Percentiles rank a stretch among this genome's conserved stretches.
These are phyloP conservation scores for Microascus cirrosus DNA, from an alignment of 2,329 filamentous ascomycete species.

Conservation along the genomic window DNA sequence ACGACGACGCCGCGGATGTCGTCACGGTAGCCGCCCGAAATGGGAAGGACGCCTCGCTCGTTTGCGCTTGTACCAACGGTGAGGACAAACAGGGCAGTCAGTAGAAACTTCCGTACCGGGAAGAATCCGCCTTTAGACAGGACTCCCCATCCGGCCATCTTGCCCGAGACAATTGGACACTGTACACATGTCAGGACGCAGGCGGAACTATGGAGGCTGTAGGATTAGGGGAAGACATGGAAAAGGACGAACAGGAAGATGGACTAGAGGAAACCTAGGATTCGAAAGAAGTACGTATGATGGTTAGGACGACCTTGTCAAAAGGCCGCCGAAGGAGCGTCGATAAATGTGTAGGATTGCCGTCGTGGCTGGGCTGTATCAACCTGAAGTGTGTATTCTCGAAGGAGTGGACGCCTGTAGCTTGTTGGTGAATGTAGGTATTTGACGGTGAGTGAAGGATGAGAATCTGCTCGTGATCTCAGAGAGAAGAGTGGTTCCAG, in stretches of 20 bases:
- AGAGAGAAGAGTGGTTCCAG: background rate
- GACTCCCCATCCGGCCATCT: background rate
- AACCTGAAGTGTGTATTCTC: background rate
- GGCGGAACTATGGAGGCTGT: background rate
- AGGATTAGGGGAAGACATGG: background rate
- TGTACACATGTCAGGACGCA: background rate
- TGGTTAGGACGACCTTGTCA: background rate
- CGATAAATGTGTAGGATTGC: background rate
- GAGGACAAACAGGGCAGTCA: background rate
- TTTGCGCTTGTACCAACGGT: background rate
- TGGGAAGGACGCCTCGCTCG: conserved; percentile 49
- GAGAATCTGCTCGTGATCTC: background rate
- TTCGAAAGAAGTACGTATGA: background rate
- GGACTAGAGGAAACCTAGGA: background rate
- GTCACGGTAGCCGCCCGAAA: conserved; percentile 53
- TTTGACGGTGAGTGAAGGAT: background rate
- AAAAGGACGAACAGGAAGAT: background rate
- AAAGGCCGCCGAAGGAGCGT: background rate
- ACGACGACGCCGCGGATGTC: conserved; percentile 21
- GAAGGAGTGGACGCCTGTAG: background rate
- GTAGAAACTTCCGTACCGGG: background rate
- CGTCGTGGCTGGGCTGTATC: background rate
- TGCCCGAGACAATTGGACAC: background rate
- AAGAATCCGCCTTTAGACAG: background rate
- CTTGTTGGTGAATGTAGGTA: background rate